Base-by-base conservation (phyloP, 495 filamentous ascomycete genomes). In the Penicillium maclennaniae region DNA sequence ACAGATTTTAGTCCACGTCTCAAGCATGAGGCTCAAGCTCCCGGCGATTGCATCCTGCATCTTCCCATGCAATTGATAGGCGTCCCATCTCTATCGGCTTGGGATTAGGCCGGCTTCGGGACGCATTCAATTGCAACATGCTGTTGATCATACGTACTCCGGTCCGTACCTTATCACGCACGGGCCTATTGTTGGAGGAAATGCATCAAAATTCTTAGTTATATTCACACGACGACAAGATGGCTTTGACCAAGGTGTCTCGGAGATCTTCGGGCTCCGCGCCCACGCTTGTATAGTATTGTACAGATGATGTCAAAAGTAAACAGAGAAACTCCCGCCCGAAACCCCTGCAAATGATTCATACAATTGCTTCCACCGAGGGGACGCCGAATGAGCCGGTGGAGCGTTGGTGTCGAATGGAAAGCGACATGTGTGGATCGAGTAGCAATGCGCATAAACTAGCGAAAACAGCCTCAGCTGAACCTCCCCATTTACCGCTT, bases 401-500 rank as follows among this genome's bases (percentile, higher is more conserved):
- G 58, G 54, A 63, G 67, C 62, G 58, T 55, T 52, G 59, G 66
- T 62, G 58, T 57, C 51, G 58, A 55, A 34, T 12, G 65, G 61
- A 67, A 67, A 55, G 48, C 58, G 28, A 53, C 37, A 51, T 28
- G 28, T 50, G 45, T 43, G 40, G 55, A 46, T 27, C 42, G 47
- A 37, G 37, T 28, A 51, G 48, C 45, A 49, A 43, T 19, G 20
- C 39, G 16, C 40, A 41, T 34, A 57, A 51, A 44, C 45, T 51
- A 56, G 54, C 45, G 23, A 59, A 58, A 55, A 54, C 44, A 55
- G 55, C 44, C 41, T 46, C 43, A 47, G 17, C 38, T 27, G 17
- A 49, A 19, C 7, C 38, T 25, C 27, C 44, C 23, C 19, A 17
- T 65, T 70, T 65, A 74, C 66, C 72, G 63, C 67, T 68, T 91